Percentiles rank a stretch among this genome's conserved stretches.
Conservation (phyloP, 331 rosid species). For the Acacia concinna region DNA sequence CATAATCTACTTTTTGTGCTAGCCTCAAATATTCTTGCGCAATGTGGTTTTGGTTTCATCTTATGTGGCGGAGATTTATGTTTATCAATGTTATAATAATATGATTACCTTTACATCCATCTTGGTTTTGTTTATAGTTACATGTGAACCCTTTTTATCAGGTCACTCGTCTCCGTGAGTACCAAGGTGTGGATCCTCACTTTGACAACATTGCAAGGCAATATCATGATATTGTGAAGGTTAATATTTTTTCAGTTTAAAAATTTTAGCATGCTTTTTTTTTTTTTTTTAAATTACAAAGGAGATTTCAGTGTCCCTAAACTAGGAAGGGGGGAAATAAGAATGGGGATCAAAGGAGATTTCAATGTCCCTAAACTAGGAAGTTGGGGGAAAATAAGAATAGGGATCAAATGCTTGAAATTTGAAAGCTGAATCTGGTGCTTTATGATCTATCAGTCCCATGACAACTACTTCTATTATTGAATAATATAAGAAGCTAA, state of each 20-base stretch:
- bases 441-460: background rate
- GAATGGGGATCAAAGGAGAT: background rate
- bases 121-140: constrained; percentile 11
- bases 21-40: background rate
- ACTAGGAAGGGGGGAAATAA: background rate
- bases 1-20: background rate
- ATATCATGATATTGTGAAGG: constrained; percentile 81
- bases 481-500: background rate
- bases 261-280: background rate
- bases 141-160: constrained; percentile 24
- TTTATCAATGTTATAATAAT: background rate
- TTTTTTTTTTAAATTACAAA: background rate
- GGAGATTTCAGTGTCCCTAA: background rate
- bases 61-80: background rate
- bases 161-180: constrained; percentile 88
- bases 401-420: background rate
- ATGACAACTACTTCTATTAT: background rate
- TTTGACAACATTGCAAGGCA: constrained; percentile 79
- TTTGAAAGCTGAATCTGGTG: background rate
- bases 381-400: background rate
- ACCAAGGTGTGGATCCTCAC: constrained; percentile 87
- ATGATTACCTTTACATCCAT: constrained; percentile 9
- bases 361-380: background rate
- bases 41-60: background rate
- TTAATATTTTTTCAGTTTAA: constrained; percentile 16